phyloP scores from a whole-genome alignment of 208 protist species.

The Trypanosoma cruzi region DNA sequence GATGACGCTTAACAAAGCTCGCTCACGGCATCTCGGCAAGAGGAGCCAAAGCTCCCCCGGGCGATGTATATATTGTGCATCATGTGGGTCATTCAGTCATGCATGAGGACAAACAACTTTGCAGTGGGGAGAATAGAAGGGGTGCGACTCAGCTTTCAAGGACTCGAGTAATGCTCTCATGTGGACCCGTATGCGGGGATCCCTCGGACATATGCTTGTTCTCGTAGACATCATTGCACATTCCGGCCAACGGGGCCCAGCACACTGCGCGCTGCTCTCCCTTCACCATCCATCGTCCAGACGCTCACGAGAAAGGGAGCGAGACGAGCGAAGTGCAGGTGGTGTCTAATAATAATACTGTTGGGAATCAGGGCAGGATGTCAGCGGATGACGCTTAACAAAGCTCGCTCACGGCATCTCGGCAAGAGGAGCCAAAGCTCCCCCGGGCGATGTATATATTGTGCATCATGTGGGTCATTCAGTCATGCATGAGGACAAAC shows the following conservation, averaged over 20 bases:
- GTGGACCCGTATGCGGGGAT: not conserved
- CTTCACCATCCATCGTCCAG: constrained; percentile 32
- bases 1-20: not conserved
- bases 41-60: not conserved
- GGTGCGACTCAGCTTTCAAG: constrained; percentile 26
- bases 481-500: not conserved
- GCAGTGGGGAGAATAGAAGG: not conserved
- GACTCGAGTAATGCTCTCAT: constrained; percentile 32
- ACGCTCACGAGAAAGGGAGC: constrained; percentile 24
- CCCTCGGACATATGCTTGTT: constrained; percentile 41
- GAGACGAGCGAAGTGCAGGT: constrained; percentile 54
- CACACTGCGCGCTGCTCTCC: constrained; percentile 12
- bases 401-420: not conserved
- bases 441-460: not conserved
- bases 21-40: not conserved
- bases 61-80: constrained; percentile 1
- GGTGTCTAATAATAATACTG: not conserved
- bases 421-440: not conserved
- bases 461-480: constrained; percentile 9
- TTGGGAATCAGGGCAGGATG: not conserved
- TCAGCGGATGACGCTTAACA: not conserved
- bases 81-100: not conserved
- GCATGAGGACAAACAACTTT: not conserved
- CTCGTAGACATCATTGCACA: constrained; percentile 29
- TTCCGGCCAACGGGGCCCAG: not conserved